Conservation (phyloP, 176 grass and related monocot genomes). For the Oryza meridionalis region DNA sequence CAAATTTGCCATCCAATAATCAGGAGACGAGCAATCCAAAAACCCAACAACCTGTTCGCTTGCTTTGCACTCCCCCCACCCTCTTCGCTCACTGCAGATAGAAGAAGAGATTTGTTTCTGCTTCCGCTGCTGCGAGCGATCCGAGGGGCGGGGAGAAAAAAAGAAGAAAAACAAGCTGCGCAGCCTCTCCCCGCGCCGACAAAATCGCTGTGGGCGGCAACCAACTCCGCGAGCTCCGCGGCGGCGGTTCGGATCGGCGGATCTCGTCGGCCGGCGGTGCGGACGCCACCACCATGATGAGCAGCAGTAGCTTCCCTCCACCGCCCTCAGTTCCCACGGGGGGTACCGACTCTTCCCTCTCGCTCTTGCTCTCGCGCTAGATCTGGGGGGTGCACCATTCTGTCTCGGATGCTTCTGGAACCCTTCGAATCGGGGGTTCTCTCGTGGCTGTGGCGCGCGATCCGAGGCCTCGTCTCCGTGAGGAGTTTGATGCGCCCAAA, state of each 20-base stretch:
- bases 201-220: constrained; percentile 4
- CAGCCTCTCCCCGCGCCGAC: neutral
- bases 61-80: constrained; percentile 33
- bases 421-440: neutral
- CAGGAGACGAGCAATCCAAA: neutral
- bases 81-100: neutral
- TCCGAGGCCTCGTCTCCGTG: neutral
- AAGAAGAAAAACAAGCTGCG: neutral
- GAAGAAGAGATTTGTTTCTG: neutral
- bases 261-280: constrained; percentile 4
- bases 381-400: constrained; percentile 28
- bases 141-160: neutral
- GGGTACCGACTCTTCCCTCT: constrained; percentile 9
- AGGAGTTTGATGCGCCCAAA: neutral
- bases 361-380: neutral
- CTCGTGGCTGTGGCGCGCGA: neutral
- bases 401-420: constrained; percentile 4
- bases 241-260: neutral
- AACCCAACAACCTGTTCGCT: constrained; percentile 27
- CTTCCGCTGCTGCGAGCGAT: constrained; percentile 28
- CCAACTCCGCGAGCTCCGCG: neutral
- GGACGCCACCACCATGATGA: constrained; percentile 38
- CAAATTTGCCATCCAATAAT: too few relatives aligned
- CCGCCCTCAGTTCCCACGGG: constrained; percentile 42
- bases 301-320: constrained; percentile 29